phyloP scores from a whole-genome alignment of 2,329 filamentous ascomycete species.

The Penicillium verrucosum region DNA sequence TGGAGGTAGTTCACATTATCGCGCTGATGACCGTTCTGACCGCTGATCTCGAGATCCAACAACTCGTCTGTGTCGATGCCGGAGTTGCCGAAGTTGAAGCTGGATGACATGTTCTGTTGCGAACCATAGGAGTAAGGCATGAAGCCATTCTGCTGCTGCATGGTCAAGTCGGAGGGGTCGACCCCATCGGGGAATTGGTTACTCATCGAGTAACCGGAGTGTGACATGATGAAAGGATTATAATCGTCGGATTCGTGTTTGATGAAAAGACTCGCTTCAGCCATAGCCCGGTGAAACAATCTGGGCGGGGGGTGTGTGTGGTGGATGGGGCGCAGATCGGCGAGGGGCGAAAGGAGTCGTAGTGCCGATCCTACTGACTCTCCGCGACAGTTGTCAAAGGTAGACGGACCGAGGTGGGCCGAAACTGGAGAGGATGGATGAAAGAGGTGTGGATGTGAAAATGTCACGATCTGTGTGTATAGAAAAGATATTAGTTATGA shows the following conservation, averaged over 20 bases:
- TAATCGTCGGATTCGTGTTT: slow-evolving; percentile 66
- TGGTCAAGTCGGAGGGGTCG: slow-evolving; percentile 80
- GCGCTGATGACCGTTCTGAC: slow-evolving; percentile 38
- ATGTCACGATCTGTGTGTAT: neutral
- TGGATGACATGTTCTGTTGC: slow-evolving; percentile 63
- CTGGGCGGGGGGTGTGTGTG: neutral
- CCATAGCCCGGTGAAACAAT: slow-evolving; percentile 41
- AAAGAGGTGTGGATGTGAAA: neutral
- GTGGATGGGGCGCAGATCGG: slow-evolving; percentile 5
- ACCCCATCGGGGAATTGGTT: slow-evolving; percentile 62
- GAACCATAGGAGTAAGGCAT: slow-evolving; percentile 59
- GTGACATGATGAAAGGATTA: slow-evolving; percentile 50
- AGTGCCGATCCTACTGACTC: slow-evolving; percentile 8
- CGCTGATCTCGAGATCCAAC: slow-evolving; percentile 58
- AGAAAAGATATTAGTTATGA: slow-evolving; percentile 3
- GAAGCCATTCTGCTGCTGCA: slow-evolving; percentile 55
- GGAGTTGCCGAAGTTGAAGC: slow-evolving; percentile 73
- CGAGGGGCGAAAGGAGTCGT: slow-evolving; percentile 8
- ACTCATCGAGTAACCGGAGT: slow-evolving; percentile 51
- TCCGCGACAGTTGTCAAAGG: neutral
- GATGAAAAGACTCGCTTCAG: slow-evolving; percentile 60
- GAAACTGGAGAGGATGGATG: neutral
- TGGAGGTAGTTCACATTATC: slow-evolving; percentile 39
- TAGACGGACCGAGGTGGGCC: neutral
- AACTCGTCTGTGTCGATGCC: slow-evolving; percentile 86